Conservation (phyloP, 306 rosid species). For the Echinosophora koreensis region DNA sequence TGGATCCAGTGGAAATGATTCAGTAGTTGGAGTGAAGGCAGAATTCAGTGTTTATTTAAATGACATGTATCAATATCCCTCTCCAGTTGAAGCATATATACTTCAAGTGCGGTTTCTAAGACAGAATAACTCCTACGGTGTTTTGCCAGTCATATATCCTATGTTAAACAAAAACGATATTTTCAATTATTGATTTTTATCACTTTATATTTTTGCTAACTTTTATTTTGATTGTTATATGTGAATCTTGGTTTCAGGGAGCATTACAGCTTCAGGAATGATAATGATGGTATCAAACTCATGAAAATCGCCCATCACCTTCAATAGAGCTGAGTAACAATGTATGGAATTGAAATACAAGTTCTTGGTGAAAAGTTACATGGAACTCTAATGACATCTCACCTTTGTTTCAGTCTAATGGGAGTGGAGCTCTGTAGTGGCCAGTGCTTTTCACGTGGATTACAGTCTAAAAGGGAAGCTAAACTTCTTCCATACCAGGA, state of each 20-base stretch:
- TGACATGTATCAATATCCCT: constrained; percentile 76
- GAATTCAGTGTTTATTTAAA: constrained; percentile 71
- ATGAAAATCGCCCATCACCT: constrained; percentile 58
- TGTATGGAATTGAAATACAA: constrained; percentile 54
- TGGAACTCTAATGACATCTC: constrained; percentile 33
- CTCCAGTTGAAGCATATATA: constrained; percentile 68
- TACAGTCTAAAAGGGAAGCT: constrained; percentile 76
- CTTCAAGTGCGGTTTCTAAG: constrained; percentile 69
- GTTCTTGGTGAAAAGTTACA: constrained; percentile 31
- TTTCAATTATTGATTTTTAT: constrained; percentile 33
- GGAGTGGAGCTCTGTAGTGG: constrained; percentile 42
- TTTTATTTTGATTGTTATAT: constrained; percentile 13
- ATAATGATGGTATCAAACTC: constrained; percentile 45
- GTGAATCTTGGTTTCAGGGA: constrained; percentile 52
- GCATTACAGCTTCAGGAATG: constrained; percentile 42
- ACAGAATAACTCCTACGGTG: constrained; percentile 58
- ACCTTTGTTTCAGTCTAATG: constrained; percentile 61
- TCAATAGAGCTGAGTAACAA: constrained; percentile 46
- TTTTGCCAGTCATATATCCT: constrained; percentile 65
- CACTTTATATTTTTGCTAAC: constrained; percentile 19
- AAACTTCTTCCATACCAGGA: constrained; percentile 76
- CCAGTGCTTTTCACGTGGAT: constrained; percentile 66
- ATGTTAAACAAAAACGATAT: constrained; percentile 62
- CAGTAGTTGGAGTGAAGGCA: constrained; percentile 61
- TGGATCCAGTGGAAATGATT: constrained; percentile 81